phyloP scores from a whole-genome alignment of 2,329 filamentous ascomycete species.

The Colletotrichum musicola region DNA sequence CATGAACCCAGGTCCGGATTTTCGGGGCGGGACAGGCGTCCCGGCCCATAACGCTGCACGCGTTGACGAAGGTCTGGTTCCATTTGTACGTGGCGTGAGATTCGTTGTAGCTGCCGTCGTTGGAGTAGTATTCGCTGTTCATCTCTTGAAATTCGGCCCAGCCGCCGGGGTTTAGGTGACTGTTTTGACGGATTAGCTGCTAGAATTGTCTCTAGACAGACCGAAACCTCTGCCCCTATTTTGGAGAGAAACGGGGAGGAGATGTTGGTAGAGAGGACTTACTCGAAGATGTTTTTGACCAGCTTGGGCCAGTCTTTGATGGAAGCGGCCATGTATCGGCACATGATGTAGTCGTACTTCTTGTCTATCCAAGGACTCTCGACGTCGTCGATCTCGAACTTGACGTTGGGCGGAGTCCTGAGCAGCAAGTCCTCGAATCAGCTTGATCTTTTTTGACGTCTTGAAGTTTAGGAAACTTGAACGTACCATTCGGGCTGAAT shows the following conservation, averaged over 20 bases:
- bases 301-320: conserved; percentile 49
- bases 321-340: conserved; percentile 48
- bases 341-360: conserved; percentile 53
- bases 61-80: conserved; percentile 41
- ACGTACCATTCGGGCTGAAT: conserved; percentile 47
- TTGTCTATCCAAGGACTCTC: conserved; percentile 45
- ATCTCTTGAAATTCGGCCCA: conserved; percentile 49
- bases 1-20: conserved; percentile 45
- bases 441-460: not conserved
- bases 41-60: conserved; percentile 39
- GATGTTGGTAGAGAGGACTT: no score
- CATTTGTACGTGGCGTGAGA: conserved; percentile 40
- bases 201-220: no score
- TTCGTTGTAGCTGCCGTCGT: conserved; percentile 44
- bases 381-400: conserved; percentile 53
- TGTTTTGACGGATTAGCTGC: no score
- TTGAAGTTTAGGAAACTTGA: conserved; percentile 1
- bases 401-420: conserved; percentile 49
- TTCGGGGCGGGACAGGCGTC: conserved; percentile 42
- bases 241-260: no score
- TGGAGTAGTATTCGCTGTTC: conserved; percentile 43
- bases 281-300: conserved; percentile 43
- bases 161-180: conserved; percentile 52
- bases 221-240: no score
- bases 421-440: not conserved